Base-by-base conservation (phyloP, 2,329 filamentous ascomycete genomes). In the Chaetoscypha palmicola region DNA sequence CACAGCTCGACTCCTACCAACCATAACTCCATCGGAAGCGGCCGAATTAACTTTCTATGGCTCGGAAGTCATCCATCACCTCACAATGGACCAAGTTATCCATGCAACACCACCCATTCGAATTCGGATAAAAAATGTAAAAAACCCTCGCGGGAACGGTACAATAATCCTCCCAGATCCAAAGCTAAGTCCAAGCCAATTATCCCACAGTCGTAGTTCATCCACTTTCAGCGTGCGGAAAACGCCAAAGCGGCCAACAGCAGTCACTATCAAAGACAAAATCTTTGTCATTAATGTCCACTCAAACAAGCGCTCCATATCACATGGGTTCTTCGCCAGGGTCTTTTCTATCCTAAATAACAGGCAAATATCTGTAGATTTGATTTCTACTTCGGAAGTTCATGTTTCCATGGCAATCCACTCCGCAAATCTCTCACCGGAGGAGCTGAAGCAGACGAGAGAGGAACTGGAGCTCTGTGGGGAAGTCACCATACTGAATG, bases 201-300 rank as follows among this genome's bases (percentile, higher is more conserved):
- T 78, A 62, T 52, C 66, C 57, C 69, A 65, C 37, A 67, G 67
- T 16, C 62, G 70, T 47, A 70, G 67, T 47, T 60, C 65, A 7
- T 69, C 71, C 51, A 58, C 73, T 5, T 57, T 76, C 47, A 55
- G 54, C 11, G 50, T 60, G 4, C 66, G 71, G 9, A 75, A 73
- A 58, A 77, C 76, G 44, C 83, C 83, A 11, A 88, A 84, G 66
- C 73, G 85, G 31, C 86, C 86, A 19, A 92, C 86, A 2, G 86
- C 92, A 5, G 91, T 98, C 14, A 98, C 92, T 10, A 94, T 96
- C 70, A 98, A 98, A 71, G 86, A 92, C 66, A 85, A 89, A 62
- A 97, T 98, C 62, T 83, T 91, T 36, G 89, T 98, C 53, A 87
- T 98, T 60, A 98, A 98, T 67, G 88, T 98, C 35, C 91, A 97